These are phyloP conservation scores for Podospora tetraspora DNA, from an alignment of 495 filamentous ascomycete genomes.

Conservation along the genomic window DNA sequence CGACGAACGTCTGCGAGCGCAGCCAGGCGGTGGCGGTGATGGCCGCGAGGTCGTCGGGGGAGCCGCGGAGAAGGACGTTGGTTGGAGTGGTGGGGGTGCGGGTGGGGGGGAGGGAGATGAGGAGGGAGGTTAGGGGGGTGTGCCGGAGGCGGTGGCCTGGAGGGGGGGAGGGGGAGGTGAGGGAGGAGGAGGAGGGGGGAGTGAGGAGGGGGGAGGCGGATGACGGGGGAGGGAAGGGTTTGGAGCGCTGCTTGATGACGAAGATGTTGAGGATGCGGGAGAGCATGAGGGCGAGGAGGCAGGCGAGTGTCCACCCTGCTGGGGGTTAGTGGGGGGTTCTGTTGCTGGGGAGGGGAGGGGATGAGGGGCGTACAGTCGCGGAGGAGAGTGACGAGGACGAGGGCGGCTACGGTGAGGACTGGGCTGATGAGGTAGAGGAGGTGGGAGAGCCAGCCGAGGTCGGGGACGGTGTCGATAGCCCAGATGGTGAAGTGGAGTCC, in stretches of 20 bases:
- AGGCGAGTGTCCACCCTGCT: constrained; percentile 44
- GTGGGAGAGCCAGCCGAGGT: constrained; percentile 37
- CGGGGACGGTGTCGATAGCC: constrained; percentile 23
- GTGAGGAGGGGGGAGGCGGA: background rate
- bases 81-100: constrained; percentile 8
- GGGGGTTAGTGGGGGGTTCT: background rate
- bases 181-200: background rate
- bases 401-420: constrained; percentile 36
- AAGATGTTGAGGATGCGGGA: constrained; percentile 51
- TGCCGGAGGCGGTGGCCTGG: background rate
- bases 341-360: background rate
- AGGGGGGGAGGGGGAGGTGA: background rate
- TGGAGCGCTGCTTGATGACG: constrained; percentile 46
- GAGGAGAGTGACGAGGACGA: constrained; percentile 38
- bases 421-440: constrained; percentile 43
- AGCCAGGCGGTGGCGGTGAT: constrained; percentile 55
- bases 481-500: constrained; percentile 32
- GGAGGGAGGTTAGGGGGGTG: constrained; percentile 26
- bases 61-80: constrained; percentile 38
- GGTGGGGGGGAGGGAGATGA: constrained; percentile 27
- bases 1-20: constrained; percentile 43
- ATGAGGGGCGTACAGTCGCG: constrained; percentile 40
- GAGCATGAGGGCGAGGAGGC: constrained; percentile 43
- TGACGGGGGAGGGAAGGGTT: constrained; percentile 11
- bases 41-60: constrained; percentile 51